Conservation (phyloP, 2,329 filamentous ascomycete genomes). For the Aspergillus fumigatiaffinis region DNA sequence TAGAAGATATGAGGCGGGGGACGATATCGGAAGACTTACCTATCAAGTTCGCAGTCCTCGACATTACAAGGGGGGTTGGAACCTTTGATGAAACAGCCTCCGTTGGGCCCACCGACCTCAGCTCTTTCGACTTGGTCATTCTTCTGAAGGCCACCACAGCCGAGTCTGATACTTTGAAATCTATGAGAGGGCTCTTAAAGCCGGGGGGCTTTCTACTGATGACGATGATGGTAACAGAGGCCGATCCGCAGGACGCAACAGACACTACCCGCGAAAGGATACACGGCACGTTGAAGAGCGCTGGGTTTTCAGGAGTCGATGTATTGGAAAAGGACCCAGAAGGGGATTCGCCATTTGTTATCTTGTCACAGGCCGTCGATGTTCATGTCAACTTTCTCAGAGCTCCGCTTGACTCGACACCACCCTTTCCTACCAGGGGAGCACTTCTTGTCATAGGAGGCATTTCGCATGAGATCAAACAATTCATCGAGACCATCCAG, state of each 20-base stretch:
- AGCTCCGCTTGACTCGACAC: background rate
- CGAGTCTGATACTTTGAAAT: background rate
- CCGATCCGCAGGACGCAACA: background rate
- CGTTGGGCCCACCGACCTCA: background rate
- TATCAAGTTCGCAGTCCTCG: background rate
- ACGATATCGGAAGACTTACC: background rate
- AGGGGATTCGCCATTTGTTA: slow-evolving; percentile 4
- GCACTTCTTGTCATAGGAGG: slow-evolving; percentile 1
- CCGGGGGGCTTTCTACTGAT: slow-evolving; percentile 2
- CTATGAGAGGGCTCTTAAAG: background rate
- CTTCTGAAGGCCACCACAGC: background rate
- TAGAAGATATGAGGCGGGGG: background rate
- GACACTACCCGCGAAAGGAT: slow-evolving; percentile 1
- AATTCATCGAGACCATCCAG: no score
- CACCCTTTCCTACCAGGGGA: background rate
- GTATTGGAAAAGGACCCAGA: slow-evolving; percentile 1
- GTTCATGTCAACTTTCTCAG: background rate
- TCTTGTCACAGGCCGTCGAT: slow-evolving; percentile 6
- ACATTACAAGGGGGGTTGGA: background rate
- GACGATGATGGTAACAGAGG: background rate
- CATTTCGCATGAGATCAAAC: background rate
- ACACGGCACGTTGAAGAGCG: slow-evolving; percentile 1
- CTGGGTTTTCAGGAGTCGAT: slow-evolving; percentile 9
- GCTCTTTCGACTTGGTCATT: slow-evolving; percentile 4
- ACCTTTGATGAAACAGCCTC: no score